These are phyloP conservation scores for Beauveria brongniartii DNA, from an alignment of 2,329 filamentous ascomycete species.

Conservation along the genomic window DNA sequence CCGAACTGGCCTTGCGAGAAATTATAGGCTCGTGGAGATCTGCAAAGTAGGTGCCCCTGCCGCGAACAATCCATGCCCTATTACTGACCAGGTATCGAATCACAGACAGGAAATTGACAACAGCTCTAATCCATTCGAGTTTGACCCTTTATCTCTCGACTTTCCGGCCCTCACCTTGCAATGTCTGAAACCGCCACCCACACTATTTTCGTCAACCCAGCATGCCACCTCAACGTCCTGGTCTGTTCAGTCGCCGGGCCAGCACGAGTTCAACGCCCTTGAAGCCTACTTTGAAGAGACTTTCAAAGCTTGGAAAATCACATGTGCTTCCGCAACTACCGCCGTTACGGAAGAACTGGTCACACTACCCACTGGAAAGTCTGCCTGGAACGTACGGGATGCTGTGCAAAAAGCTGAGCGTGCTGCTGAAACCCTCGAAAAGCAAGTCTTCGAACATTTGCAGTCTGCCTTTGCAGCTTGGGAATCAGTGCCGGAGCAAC, in stretches of 20 bases:
- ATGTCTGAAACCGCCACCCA: slow-evolving; percentile 71
- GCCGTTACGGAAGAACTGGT: slow-evolving; percentile 41
- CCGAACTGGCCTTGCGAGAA: slow-evolving; percentile 79
- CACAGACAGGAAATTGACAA: slow-evolving; percentile 47
- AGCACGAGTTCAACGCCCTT: slow-evolving; percentile 66
- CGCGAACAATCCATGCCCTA: neutral
- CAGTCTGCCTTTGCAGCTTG: slow-evolving; percentile 72
- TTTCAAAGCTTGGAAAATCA: slow-evolving; percentile 56
- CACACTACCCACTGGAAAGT: slow-evolving; percentile 36
- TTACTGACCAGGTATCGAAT: slow-evolving; percentile 14
- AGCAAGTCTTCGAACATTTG: slow-evolving; percentile 65
- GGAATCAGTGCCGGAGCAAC: slow-evolving; percentile 52
- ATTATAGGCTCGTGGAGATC: slow-evolving; percentile 73
- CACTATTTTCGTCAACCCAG: slow-evolving; percentile 72
- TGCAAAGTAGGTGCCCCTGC: slow-evolving; percentile 58
- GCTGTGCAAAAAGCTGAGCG: slow-evolving; percentile 40
- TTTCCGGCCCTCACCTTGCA: slow-evolving; percentile 80
- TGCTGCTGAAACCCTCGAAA: slow-evolving; percentile 53
- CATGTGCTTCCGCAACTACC: slow-evolving; percentile 42
- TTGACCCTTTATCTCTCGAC: slow-evolving; percentile 76
- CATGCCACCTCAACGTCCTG: slow-evolving; percentile 73
- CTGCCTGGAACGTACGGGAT: slow-evolving; percentile 35
- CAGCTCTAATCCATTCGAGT: slow-evolving; percentile 58
- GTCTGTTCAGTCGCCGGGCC: slow-evolving; percentile 67
- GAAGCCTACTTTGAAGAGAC: slow-evolving; percentile 57